phyloP scores from a whole-genome alignment of 2,329 filamentous ascomycete genomes.

The Sporothrix variecibatus region DNA sequence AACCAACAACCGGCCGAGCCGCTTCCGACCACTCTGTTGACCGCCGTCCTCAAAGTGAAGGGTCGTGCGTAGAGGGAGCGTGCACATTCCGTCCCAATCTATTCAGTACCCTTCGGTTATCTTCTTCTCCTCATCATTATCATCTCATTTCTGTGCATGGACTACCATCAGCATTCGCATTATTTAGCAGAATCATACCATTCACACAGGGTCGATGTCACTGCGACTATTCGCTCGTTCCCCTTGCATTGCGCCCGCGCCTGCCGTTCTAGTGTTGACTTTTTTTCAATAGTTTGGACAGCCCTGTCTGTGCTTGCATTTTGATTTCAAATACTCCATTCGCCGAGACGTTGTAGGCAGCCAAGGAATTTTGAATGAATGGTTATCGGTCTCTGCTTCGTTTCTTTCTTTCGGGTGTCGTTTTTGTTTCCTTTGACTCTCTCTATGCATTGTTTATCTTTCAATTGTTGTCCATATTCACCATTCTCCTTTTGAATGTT shows the following conservation, averaged over 20 bases:
- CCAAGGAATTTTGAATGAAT: background rate
- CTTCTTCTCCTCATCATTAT: background rate
- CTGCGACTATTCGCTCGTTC: background rate
- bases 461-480: too few species aligned
- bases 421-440: background rate
- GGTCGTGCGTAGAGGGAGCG: background rate
- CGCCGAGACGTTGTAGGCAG: background rate
- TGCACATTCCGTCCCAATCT: background rate
- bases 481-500: background rate
- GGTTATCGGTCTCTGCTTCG: background rate
- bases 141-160: background rate
- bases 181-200: background rate
- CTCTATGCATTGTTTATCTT: background rate
- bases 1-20: background rate
- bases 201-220: background rate
- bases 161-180: background rate
- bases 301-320: background rate
- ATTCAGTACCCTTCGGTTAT: background rate
- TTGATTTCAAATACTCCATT: constrained; percentile 6
- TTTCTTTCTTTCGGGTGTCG: background rate
- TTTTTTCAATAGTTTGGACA: background rate
- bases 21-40: constrained; percentile 21
- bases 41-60: constrained; percentile 17
- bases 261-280: background rate
- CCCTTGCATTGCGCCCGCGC: background rate